phyloP scores from a whole-genome alignment of 371 early-diverging fungal species.

The Dentiscutata heterogama region DNA sequence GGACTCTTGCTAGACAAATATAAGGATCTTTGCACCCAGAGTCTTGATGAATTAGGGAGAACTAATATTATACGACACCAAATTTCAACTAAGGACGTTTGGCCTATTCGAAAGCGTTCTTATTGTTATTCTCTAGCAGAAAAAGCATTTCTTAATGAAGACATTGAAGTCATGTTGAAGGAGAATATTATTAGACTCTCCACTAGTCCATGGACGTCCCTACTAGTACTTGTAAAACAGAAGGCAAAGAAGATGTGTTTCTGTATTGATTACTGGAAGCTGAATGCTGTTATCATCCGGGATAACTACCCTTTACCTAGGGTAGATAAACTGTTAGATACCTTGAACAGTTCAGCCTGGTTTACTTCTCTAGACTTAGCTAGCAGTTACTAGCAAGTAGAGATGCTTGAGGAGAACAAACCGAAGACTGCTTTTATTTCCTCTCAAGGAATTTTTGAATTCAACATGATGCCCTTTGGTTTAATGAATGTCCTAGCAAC shows the following conservation, averaged over 20 bases:
- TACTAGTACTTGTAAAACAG: not conserved
- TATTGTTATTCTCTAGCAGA: not conserved
- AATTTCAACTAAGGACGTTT: too few species aligned
- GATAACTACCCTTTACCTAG: not conserved
- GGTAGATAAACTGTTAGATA: not conserved
- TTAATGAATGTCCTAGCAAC: too few species aligned
- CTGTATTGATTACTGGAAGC: not conserved
- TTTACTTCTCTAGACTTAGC: conserved; percentile 49
- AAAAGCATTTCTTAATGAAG: not conserved
- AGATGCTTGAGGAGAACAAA: conserved; percentile 38
- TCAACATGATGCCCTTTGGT: too few species aligned
- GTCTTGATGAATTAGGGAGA: too few species aligned
- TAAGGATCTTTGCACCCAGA: too few species aligned
- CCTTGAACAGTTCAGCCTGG: not conserved
- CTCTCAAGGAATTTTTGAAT: too few species aligned
- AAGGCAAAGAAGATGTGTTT: not conserved
- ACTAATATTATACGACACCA: too few species aligned
- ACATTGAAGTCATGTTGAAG: not conserved
- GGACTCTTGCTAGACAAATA: too few species aligned
- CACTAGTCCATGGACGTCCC: not conserved
- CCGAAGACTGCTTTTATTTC: too few species aligned
- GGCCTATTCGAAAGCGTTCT: too few species aligned
- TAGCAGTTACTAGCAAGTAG: not conserved
- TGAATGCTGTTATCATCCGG: not conserved
- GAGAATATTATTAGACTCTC: not conserved